Percentiles rank a stretch among this genome's conserved stretches.
Evolutionary conservation across 2,329 filamentous ascomycete genomes (phyloP).

Genomic region (Verticillium dahliae): DNA sequence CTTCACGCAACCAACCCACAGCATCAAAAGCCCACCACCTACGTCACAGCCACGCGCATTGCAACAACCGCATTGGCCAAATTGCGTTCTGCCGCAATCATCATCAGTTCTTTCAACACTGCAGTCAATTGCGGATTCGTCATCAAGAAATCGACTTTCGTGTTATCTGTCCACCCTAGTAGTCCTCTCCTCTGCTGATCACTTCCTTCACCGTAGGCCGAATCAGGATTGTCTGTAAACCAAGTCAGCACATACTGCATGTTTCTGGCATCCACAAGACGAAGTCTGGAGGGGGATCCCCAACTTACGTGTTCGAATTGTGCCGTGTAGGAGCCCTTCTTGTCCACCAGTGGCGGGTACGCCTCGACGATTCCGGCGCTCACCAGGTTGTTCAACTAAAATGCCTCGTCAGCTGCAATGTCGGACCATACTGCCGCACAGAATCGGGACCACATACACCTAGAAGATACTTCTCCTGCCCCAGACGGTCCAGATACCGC

Average conservation of each 20-base stretch:
- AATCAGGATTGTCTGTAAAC: conserved; percentile 62
- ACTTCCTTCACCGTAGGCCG: conserved; percentile 80
- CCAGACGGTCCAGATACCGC: conserved; percentile 85
- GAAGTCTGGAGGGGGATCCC: background rate
- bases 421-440: conserved; percentile 26
- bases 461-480: conserved; percentile 88
- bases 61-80: background rate
- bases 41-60: background rate
- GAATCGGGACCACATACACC: conserved; percentile 52
- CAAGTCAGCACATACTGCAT: background rate
- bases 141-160: background rate
- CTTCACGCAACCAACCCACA: background rate
- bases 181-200: conserved; percentile 80
- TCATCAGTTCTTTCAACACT: background rate
- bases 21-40: background rate
- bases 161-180: conserved; percentile 36
- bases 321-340: conserved; percentile 91
- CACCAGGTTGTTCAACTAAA: conserved; percentile 78
- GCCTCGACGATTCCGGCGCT: conserved; percentile 78
- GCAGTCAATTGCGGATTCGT: background rate
- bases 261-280: conserved; percentile 6
- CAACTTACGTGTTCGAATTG: conserved; percentile 86
- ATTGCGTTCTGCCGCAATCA: background rate
- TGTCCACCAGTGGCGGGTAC: conserved; percentile 83
- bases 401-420: background rate